These are phyloP conservation scores for Teunomyces pallodes DNA, from an alignment of 805 yeast genomes.

Conservation along the genomic window DNA sequence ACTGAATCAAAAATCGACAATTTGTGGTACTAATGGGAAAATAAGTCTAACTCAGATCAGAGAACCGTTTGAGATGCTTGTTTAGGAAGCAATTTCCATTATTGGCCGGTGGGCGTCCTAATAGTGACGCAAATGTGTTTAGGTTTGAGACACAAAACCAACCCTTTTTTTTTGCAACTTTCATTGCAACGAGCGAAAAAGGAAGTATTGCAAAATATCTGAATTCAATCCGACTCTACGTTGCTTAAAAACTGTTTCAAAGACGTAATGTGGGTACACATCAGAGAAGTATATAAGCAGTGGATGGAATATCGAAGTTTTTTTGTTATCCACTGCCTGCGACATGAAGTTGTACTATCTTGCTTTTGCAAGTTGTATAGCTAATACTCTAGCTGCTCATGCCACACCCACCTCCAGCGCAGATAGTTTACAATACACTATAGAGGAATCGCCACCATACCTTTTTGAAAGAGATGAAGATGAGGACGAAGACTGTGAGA, in stretches of 20 bases:
- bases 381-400: not conserved
- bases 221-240: not conserved
- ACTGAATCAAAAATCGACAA: too few relatives aligned
- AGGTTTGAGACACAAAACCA: not conserved
- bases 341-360: not conserved
- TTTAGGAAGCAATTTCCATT: not conserved
- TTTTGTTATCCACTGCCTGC: not conserved
- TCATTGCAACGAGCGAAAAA: not conserved
- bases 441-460: not conserved
- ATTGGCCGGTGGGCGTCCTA: not conserved
- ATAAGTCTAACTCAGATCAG: too few relatives aligned
- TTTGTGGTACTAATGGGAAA: too few relatives aligned
- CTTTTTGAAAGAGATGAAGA: not conserved
- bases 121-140: not conserved
- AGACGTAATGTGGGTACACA: not conserved
- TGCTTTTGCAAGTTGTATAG: not conserved
- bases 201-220: slow-evolving; percentile 2
- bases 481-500: not conserved
- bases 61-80: too few relatives aligned
- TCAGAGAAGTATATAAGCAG: not conserved
- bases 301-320: not conserved
- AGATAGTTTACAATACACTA: not conserved
- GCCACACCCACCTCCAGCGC: not conserved
- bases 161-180: not conserved
- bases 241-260: not conserved